Conservation (phyloP, 2,329 filamentous ascomycete genomes). For the Herpotrichia juniperi region DNA sequence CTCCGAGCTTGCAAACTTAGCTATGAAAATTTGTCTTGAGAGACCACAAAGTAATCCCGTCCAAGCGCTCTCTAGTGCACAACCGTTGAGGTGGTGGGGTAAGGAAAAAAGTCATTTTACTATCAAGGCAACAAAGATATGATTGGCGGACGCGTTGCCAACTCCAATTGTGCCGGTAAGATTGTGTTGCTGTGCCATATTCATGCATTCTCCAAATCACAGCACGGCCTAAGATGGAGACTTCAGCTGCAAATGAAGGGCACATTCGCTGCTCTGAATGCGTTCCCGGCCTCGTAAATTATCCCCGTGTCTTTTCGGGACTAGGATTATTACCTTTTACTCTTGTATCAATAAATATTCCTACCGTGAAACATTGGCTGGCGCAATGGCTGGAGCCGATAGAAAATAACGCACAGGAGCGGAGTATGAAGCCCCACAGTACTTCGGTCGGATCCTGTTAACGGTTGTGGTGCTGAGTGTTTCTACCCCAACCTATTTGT, state of each 20-base stretch:
- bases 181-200: slow-evolving; percentile 2
- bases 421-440: not conserved
- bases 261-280: not conserved
- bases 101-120: not conserved
- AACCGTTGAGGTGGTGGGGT: not conserved
- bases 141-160: not conserved
- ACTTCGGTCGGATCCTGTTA: not conserved
- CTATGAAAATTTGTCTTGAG: not conserved
- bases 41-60: slow-evolving; percentile 1
- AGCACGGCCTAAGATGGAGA: slow-evolving; percentile 3
- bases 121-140: not conserved
- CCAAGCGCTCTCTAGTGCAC: not conserved
- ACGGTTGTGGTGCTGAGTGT: no score
- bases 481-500: no score
- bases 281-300: not conserved
- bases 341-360: slow-evolving; percentile 2
- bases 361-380: slow-evolving; percentile 2
- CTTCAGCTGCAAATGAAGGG: slow-evolving; percentile 1
- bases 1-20: not conserved
- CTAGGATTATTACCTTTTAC: slow-evolving; percentile 1
- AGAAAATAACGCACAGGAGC: not conserved
- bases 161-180: not conserved
- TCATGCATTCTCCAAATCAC: slow-evolving; percentile 1
- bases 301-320: not conserved
- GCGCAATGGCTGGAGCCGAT: not conserved